Evolutionary conservation across 352 stramenopile species (phyloP).

Genomic region (Phytophthora lateralis): DNA sequence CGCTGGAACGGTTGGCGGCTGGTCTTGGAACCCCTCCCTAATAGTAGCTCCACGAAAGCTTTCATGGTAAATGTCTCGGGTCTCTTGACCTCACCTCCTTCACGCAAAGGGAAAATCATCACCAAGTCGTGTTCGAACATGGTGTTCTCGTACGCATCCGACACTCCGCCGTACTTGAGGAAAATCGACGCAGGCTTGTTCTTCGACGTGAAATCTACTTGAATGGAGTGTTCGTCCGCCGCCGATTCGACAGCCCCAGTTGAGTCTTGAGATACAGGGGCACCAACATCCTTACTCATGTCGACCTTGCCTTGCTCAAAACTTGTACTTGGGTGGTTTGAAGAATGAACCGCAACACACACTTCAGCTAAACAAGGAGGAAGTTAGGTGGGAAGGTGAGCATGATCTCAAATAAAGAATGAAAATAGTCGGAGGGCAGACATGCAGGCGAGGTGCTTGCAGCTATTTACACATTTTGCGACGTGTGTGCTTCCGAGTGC

Average conservation of each 20-base stretch:
- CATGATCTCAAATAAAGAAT: constrained; percentile 7
- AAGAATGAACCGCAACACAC: constrained; percentile 15
- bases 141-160: constrained; percentile 45
- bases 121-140: constrained; percentile 75
- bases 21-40: constrained; percentile 48
- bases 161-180: constrained; percentile 21
- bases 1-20: constrained; percentile 54
- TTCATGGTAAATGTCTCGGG: constrained; percentile 53
- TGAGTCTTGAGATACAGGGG: not conserved
- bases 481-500: not conserved
- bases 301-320: not conserved
- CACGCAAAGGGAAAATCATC: constrained; percentile 69
- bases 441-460: not conserved
- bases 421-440: constrained; percentile 26
- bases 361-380: not conserved
- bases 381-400: constrained; percentile 3
- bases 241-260: constrained; percentile 16
- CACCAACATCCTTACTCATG: constrained; percentile 14
- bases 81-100: constrained; percentile 62
- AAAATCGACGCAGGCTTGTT: constrained; percentile 36
- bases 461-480: constrained; percentile 1
- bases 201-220: constrained; percentile 37
- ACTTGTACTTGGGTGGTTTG: constrained; percentile 7
- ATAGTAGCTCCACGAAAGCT: constrained; percentile 61
- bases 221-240: constrained; percentile 35